phyloP scores from a whole-genome alignment of 2,329 filamentous ascomycete genomes.

The Pseudogymnoascus sp. region DNA sequence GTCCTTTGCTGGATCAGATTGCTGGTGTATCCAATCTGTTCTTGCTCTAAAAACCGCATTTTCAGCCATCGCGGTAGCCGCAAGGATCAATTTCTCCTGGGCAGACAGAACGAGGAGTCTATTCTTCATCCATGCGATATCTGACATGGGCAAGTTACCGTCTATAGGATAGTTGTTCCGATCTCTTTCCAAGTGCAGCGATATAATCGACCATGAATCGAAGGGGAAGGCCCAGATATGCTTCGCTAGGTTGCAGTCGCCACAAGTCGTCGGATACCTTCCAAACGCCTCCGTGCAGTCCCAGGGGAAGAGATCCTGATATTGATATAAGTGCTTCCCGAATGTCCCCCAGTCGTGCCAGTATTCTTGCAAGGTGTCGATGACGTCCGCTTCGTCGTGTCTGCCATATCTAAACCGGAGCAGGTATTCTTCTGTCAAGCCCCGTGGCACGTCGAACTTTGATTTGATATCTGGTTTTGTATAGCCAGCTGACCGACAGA shows the following conservation, averaged over 20 bases:
- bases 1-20: slow-evolving; percentile 17
- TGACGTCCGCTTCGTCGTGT: slow-evolving; percentile 34
- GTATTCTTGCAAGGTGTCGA: slow-evolving; percentile 37
- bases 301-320: slow-evolving; percentile 38
- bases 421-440: slow-evolving; percentile 36
- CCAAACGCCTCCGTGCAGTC: slow-evolving; percentile 39
- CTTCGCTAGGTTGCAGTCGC: slow-evolving; percentile 35
- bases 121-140: slow-evolving; percentile 29
- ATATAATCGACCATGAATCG: slow-evolving; percentile 35
- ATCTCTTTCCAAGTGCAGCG: slow-evolving; percentile 11
- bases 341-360: slow-evolving; percentile 40
- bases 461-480: slow-evolving; percentile 19
- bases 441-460: slow-evolving; percentile 32
- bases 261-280: slow-evolving; percentile 31
- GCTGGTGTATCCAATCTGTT: slow-evolving; percentile 30
- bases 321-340: slow-evolving; percentile 30
- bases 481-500: slow-evolving; percentile 26
- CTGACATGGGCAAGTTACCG: background rate
- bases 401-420: slow-evolving; percentile 32
- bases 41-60: slow-evolving; percentile 22
- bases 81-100: slow-evolving; percentile 25
- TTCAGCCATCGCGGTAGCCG: slow-evolving; percentile 31
- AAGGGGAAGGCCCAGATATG: slow-evolving; percentile 39
- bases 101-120: slow-evolving; percentile 30
- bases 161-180: slow-evolving; percentile 15